Conservation (phyloP, 2,329 filamentous ascomycete species). For the Exophiala dermatitidis region DNA sequence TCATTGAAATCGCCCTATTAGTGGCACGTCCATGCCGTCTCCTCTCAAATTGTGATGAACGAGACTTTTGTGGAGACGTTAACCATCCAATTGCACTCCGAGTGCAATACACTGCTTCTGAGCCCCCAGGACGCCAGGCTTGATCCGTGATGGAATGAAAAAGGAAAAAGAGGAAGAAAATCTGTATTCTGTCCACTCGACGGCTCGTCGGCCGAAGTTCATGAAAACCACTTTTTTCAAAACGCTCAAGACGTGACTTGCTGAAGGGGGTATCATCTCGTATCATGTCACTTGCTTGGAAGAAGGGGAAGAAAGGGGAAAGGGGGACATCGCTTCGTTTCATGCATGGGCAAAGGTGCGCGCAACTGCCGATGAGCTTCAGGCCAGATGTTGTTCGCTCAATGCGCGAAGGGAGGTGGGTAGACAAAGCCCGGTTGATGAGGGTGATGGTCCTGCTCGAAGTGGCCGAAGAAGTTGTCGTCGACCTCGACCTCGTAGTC, state of each 20-base stretch:
- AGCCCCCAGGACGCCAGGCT: background rate
- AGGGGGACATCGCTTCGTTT: background rate
- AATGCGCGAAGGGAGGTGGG: slow-evolving; percentile 3
- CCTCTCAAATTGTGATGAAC: background rate
- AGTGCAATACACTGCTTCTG: background rate
- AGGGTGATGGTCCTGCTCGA: slow-evolving; percentile 6
- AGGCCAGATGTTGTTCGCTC: background rate
- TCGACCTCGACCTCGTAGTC: slow-evolving; percentile 12
- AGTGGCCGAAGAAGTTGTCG: slow-evolving; percentile 15
- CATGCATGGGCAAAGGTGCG: background rate
- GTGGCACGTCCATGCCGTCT: background rate
- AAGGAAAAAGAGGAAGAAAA: background rate
- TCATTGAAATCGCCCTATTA: background rate
- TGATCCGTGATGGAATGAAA: background rate
- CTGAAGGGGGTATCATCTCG: background rate
- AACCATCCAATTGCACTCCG: background rate
- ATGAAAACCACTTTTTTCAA: background rate
- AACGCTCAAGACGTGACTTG: background rate
- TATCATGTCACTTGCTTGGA: background rate
- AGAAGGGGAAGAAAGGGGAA: background rate
- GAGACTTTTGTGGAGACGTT: background rate
- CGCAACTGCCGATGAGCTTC: too few species aligned
- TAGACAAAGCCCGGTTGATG: slow-evolving; percentile 1
- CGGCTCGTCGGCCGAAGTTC: background rate
- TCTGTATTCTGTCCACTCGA: background rate